Evolutionary conservation across 768 basidiomycete species (phyloP), one percentile per base, ranked within the genome.

Genomic region (Inosperma sp.): DNA sequence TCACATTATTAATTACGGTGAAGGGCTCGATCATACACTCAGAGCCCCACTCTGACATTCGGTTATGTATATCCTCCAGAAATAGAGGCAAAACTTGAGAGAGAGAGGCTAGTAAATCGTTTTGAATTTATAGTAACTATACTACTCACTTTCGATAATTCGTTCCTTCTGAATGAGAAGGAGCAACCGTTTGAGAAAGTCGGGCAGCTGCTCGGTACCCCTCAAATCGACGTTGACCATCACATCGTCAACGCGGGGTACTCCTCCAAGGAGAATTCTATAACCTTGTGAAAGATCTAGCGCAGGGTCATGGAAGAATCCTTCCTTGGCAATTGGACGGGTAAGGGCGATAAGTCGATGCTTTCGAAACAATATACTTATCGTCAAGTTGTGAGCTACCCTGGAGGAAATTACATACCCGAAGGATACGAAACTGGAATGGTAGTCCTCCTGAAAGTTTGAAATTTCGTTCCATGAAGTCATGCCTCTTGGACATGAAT

Each of bases 231-330:
- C 44, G 8, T 55, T 41, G 14, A 60, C 47, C 23, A 57, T 29
- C 7, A 65, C 60, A 22, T 68, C 66, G n/a, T 56, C 34, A 22
- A 64, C 31, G 16, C 53, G 37, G 7, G 66, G 65, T n/a, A n/a
- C n/a, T 21, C 57, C 66, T 14, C 66, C 68, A 49, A 66, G 59
- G 7, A 71, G 59, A 27, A 69, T 58, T 43, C 56, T 62, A 36
- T 69, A 71, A 26, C 69, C 69, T 55, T 69, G 65, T 16, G 37
- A 53, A 37, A 67, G 59, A 43, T 58, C 59, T 4, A 71, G 53
- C 25, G 49, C 55, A 31, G 60, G 62, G 30, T 65, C 57, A 25
- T 63, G 60, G 47, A 68, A 67, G 48, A 68, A 69, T 1, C 57
- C 52, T 26, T 67, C 64, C 3, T 68, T 56, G 12, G 48, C 47